phyloP scores from a whole-genome alignment of 257 asterid species.

The Gentiana straminea region DNA sequence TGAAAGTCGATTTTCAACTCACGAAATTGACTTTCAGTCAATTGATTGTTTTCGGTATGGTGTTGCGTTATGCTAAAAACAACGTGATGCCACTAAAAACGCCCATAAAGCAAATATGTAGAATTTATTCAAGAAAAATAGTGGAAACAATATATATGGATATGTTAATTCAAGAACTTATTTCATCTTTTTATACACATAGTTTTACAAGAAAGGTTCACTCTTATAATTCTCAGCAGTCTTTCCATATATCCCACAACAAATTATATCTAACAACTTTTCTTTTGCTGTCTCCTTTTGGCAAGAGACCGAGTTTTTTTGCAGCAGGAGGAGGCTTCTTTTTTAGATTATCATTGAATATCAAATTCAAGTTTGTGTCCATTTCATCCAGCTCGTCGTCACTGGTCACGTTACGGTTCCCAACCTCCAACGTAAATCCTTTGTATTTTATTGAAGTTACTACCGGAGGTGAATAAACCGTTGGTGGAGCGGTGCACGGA shows the following conservation, averaged over 20 bases:
- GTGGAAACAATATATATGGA: too few relatives aligned
- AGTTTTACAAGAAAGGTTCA: background rate
- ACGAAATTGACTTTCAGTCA: too few relatives aligned
- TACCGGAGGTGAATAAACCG: conserved; percentile 56
- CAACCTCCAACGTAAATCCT: conserved; percentile 41
- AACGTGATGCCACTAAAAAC: too few relatives aligned
- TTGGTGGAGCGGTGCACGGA: conserved; percentile 44
- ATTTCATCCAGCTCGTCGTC: conserved; percentile 83
- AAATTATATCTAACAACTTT: conserved; percentile 55
- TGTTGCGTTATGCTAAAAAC: too few relatives aligned
- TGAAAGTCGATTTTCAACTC: too few relatives aligned
- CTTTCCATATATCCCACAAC: conserved; percentile 56
- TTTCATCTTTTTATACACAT: background rate
- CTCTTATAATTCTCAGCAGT: conserved; percentile 16
- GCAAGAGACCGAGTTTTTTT: conserved; percentile 33
- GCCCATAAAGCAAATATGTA: too few relatives aligned
- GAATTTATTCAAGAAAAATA: too few relatives aligned
- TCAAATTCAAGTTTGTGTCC: conserved; percentile 52
- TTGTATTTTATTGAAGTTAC: conserved; percentile 34
- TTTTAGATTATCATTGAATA: conserved; percentile 46
- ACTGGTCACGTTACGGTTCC: conserved; percentile 45
- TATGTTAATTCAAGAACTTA: too few relatives aligned
- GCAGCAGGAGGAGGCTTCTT: conserved; percentile 19
- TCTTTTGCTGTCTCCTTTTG: conserved; percentile 44
- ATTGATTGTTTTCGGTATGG: too few relatives aligned